A percentile compares a stretch with the other conserved stretches of the same genome.
Evolutionary conservation across 371 early-diverging fungal species (phyloP).

Genomic region (Saksenaea vasiformis): DNA sequence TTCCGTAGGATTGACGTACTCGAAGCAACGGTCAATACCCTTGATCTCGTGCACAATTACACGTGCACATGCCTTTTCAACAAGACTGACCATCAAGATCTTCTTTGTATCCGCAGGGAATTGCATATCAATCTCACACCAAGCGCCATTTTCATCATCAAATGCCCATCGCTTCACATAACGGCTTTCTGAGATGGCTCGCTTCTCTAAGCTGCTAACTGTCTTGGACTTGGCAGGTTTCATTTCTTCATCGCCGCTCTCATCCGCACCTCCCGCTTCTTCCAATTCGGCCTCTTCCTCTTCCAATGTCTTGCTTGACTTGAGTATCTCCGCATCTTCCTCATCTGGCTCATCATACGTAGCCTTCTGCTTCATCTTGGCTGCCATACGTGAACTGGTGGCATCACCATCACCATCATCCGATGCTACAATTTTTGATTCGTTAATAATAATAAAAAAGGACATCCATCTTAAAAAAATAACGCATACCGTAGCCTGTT

Average conservation of each 20-base stretch:
- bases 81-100: slow-evolving; percentile 89
- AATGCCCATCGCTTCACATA: slow-evolving; percentile 71
- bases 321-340: slow-evolving; percentile 68
- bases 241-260: slow-evolving; percentile 58
- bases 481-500: slow-evolving; percentile 27
- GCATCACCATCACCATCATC: slow-evolving; percentile 79
- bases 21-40: slow-evolving; percentile 80
- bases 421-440: slow-evolving; percentile 24
- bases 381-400: slow-evolving; percentile 55
- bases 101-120: slow-evolving; percentile 91
- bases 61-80: slow-evolving; percentile 68
- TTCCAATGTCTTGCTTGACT: slow-evolving; percentile 46
- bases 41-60: slow-evolving; percentile 86
- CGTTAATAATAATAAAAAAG: neutral
- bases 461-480: neutral
- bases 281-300: slow-evolving; percentile 59
- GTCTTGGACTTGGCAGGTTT: slow-evolving; percentile 29
- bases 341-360: slow-evolving; percentile 79
- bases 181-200: slow-evolving; percentile 52
- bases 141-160: slow-evolving; percentile 70
- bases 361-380: slow-evolving; percentile 66
- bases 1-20: slow-evolving; percentile 73
- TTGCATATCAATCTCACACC: slow-evolving; percentile 80
- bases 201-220: slow-evolving; percentile 25
- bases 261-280: slow-evolving; percentile 51